These are phyloP conservation scores for Ephemerocybe angulata DNA, from an alignment of 768 basidiomycete species.

Conservation along the genomic window DNA sequence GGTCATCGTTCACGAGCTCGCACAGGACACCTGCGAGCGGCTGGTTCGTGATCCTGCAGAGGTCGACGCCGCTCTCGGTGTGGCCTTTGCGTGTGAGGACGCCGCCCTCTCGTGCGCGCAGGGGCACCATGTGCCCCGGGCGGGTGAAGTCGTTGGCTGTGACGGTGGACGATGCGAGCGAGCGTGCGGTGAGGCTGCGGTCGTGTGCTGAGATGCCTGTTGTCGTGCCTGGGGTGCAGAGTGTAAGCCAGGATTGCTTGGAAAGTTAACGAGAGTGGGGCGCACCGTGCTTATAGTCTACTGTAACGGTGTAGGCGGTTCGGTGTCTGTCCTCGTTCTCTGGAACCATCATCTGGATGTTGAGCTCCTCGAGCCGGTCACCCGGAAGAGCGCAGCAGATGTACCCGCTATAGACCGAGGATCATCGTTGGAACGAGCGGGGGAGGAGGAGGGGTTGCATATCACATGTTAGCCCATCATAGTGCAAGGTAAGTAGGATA, in stretches of 20 bases:
- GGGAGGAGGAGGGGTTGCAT: conserved; percentile 9
- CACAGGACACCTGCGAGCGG: conserved; percentile 82
- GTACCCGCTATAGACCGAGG: conserved; percentile 65
- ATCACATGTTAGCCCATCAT: conserved; percentile 24
- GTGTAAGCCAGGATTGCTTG: conserved; percentile 6
- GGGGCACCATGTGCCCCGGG: conserved; percentile 93
- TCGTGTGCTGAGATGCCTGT: conserved; percentile 98
- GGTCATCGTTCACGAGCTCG: conserved; percentile 92
- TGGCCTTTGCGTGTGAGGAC: conserved; percentile 87
- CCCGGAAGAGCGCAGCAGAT: conserved; percentile 85
- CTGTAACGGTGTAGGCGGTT: conserved; percentile 94
- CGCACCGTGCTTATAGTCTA: conserved; percentile 87
- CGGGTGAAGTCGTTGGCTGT: conserved; percentile 73
- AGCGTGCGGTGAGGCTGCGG: conserved; percentile 81
- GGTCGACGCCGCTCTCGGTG: conserved; percentile 86
- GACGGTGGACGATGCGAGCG: conserved; percentile 62
- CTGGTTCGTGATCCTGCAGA: conserved; percentile 73
- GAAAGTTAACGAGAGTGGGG: conserved; percentile 14
- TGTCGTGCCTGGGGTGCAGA: conserved; percentile 59
- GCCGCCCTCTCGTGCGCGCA: conserved; percentile 83
- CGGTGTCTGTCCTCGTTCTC: conserved; percentile 85
- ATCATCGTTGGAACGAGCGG: background rate
- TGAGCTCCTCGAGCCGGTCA: conserved; percentile 69
- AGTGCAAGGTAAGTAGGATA: background rate
- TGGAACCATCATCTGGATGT: conserved; percentile 92